phyloP scores from a whole-genome alignment of 441 rosid species.

The Populus tomentosa region DNA sequence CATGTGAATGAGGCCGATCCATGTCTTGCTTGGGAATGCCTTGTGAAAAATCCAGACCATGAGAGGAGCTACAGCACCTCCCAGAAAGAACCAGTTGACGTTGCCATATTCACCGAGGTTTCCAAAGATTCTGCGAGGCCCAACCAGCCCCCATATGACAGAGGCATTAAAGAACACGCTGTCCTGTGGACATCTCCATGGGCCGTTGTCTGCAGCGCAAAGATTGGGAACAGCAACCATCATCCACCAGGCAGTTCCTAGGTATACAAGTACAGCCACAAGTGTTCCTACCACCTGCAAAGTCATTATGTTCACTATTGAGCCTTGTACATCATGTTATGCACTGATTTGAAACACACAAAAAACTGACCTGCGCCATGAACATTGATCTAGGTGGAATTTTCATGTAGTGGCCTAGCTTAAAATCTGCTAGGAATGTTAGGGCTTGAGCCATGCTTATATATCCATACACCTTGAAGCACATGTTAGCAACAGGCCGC shows the following conservation, averaged over 20 bases:
- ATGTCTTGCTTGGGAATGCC: slow-evolving; percentile 45
- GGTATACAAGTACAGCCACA: too few species aligned
- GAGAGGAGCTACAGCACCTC: slow-evolving; percentile 60
- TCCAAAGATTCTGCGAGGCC: slow-evolving; percentile 47
- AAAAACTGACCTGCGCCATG: slow-evolving; percentile 26
- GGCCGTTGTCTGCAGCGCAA: too few species aligned
- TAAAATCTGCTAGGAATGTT: slow-evolving; percentile 59
- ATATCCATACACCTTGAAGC: slow-evolving; percentile 81
- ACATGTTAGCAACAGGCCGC: slow-evolving; percentile 83
- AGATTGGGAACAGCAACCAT: too few species aligned
- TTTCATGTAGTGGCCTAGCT: slow-evolving; percentile 85
- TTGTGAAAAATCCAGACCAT: slow-evolving; percentile 60
- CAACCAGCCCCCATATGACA: too few species aligned
- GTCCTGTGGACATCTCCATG: too few species aligned
- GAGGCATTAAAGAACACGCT: too few species aligned
- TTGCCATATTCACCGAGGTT: slow-evolving; percentile 54
- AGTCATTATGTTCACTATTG: too few species aligned
- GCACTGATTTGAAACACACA: too few species aligned
- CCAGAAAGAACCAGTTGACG: slow-evolving; percentile 68
- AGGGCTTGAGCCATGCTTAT: slow-evolving; percentile 71
- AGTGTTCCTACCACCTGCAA: too few species aligned
- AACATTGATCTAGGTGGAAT: too few species aligned
- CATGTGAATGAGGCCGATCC: slow-evolving; percentile 55
- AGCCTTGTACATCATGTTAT: too few species aligned
- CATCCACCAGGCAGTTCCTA: too few species aligned